These are phyloP conservation scores for Amylostereum areolatum DNA, from an alignment of 1,284 basidiomycete species.

Conservation along the genomic window DNA sequence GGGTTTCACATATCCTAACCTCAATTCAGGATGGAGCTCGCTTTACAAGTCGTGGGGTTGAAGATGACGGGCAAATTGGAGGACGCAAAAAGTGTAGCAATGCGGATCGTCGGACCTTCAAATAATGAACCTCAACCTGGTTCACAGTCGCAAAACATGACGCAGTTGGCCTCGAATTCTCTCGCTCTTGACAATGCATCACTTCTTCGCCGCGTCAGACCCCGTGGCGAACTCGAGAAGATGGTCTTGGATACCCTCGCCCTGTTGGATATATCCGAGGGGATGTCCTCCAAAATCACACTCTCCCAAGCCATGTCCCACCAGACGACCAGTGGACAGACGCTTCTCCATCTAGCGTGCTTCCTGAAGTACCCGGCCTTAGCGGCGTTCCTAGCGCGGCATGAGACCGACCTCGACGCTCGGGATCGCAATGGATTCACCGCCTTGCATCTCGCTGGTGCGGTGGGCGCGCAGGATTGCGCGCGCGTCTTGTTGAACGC, in stretches of 20 bases:
- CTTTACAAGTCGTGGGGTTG: slow-evolving; percentile 89
- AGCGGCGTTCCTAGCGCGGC: slow-evolving; percentile 65
- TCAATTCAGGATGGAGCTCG: slow-evolving; percentile 79
- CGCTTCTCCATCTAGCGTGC: slow-evolving; percentile 82
- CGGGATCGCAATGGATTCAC: slow-evolving; percentile 91
- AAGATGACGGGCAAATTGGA: slow-evolving; percentile 97
- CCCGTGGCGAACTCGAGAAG: slow-evolving; percentile 65
- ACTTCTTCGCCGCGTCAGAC: slow-evolving; percentile 46
- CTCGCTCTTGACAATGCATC: slow-evolving; percentile 42
- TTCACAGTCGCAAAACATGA: slow-evolving; percentile 34
- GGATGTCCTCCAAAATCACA: slow-evolving; percentile 32
- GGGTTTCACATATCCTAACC: slow-evolving; percentile 14
- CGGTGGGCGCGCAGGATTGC: slow-evolving; percentile 64
- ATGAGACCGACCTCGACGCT: slow-evolving; percentile 74
- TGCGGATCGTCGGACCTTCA: slow-evolving; percentile 71
- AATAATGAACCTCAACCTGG: slow-evolving; percentile 38
- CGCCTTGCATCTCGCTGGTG: slow-evolving; percentile 81
- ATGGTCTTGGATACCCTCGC: slow-evolving; percentile 77
- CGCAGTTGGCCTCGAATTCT: slow-evolving; percentile 44
- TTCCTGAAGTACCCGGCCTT: slow-evolving; percentile 78
- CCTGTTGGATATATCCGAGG: slow-evolving; percentile 57
- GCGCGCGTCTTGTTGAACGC: slow-evolving; percentile 65
- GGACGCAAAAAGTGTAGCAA: slow-evolving; percentile 86
- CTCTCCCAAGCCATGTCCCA: slow-evolving; percentile 52
- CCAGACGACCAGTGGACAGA: slow-evolving; percentile 67